phyloP scores from a whole-genome alignment of 768 basidiomycete species.

The Serendipita sp. region DNA sequence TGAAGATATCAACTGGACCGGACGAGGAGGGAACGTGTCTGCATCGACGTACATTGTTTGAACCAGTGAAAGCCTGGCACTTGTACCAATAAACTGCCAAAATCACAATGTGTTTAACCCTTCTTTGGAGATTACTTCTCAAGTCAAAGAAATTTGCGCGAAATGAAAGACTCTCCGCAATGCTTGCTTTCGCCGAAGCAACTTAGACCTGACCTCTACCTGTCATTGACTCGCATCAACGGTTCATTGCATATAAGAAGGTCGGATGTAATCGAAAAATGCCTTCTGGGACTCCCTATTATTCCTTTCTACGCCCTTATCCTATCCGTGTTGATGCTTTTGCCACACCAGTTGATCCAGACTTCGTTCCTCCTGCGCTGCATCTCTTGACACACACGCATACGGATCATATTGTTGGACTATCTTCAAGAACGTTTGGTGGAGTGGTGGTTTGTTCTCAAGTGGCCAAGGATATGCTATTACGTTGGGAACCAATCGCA shows the following conservation, averaged over 20 bases:
- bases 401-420: slow-evolving; percentile 69
- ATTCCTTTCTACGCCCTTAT: slow-evolving; percentile 65
- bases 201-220: neutral
- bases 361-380: slow-evolving; percentile 23
- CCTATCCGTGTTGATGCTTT: slow-evolving; percentile 80
- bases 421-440: slow-evolving; percentile 59
- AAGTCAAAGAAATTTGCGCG: neutral
- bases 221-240: neutral
- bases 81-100: neutral
- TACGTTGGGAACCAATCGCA: slow-evolving; percentile 53
- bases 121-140: neutral
- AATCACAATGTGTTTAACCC: neutral
- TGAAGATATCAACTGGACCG: slow-evolving; percentile 78
- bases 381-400: slow-evolving; percentile 84
- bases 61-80: neutral
- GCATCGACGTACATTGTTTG: slow-evolving; percentile 67
- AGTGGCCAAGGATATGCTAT: slow-evolving; percentile 75
- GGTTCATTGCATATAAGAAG: neutral
- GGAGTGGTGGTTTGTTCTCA: slow-evolving; percentile 59
- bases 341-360: slow-evolving; percentile 22
- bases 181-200: neutral
- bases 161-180: too few species aligned
- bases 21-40: slow-evolving; percentile 88
- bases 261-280: slow-evolving; percentile 26
- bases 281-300: slow-evolving; percentile 64